Conservation (phyloP, 1,139 yeast genomes). For the Blastobotrys petasosporus region DNA sequence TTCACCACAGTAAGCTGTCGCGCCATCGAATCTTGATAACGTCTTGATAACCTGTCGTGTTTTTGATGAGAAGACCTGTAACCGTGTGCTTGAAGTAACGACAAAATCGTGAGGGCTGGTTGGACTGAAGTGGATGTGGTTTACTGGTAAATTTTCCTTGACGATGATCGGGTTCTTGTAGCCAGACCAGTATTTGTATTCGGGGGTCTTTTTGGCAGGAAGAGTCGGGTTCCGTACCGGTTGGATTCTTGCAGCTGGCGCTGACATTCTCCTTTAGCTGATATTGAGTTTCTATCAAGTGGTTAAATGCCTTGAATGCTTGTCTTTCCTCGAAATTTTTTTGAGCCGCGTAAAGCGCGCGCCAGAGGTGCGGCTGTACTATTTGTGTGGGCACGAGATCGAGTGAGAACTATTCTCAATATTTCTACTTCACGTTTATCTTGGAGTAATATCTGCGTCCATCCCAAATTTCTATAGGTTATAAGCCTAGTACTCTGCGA, state of each 20-base stretch:
- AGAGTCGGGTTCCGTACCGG: conserved; percentile 68
- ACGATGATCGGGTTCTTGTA: conserved; percentile 78
- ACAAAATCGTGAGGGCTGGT: conserved; percentile 87
- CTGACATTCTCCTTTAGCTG: conserved; percentile 58
- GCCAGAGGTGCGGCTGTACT: too few relatives aligned
- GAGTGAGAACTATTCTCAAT: too few relatives aligned
- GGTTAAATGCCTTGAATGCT: too few relatives aligned
- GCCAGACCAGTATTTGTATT: conserved; percentile 91
- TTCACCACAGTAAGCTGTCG: conserved; percentile 57
- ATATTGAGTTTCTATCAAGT: too few relatives aligned
- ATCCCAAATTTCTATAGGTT: too few relatives aligned
- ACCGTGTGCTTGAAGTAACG: conserved; percentile 83
- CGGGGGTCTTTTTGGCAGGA: conserved; percentile 86
- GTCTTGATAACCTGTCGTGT: conserved; percentile 89
- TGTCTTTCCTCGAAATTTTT: too few relatives aligned
- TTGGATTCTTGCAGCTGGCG: conserved; percentile 62
- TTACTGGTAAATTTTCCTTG: conserved; percentile 89
- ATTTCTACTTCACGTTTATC: too few relatives aligned
- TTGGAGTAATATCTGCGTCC: too few relatives aligned
- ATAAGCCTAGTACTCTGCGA: too few relatives aligned
- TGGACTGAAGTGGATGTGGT: conserved; percentile 84
- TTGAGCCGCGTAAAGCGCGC: too few relatives aligned
- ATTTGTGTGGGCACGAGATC: too few relatives aligned
- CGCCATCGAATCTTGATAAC: conserved; percentile 81
- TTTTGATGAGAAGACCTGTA: conserved; percentile 86